Percentiles rank a stretch among this genome's conserved stretches.
These are phyloP conservation scores for Ceratobasidium theobromae DNA, from an alignment of 1,284 basidiomycete species.

Conservation along the genomic window DNA sequence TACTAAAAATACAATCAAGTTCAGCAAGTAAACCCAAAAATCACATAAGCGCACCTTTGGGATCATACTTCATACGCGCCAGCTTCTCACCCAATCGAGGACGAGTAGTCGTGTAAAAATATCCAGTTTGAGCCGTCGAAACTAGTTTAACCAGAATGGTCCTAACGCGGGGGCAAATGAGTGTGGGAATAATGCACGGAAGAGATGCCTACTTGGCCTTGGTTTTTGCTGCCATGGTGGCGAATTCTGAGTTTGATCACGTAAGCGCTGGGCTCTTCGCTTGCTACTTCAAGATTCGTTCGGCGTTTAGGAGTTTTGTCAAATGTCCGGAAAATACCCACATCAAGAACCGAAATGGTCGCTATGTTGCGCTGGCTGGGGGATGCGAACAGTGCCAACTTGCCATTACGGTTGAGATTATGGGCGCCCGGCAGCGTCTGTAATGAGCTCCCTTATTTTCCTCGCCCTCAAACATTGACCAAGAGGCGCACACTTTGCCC, in stretches of 20 bases:
- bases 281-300: not conserved
- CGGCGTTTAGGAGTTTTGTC: not conserved
- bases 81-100: conserved; percentile 70
- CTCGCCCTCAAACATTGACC: too few relatives aligned
- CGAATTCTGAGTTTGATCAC: not conserved
- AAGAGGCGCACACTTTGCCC: too few relatives aligned
- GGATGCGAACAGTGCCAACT: not conserved
- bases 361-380: too few relatives aligned
- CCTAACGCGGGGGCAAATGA: conserved; percentile 47
- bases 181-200: not conserved
- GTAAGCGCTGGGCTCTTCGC: not conserved
- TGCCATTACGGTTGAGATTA: too few relatives aligned
- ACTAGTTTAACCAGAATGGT: conserved; percentile 83
- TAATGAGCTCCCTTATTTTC: too few relatives aligned
- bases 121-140: conserved; percentile 87
- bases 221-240: conserved; percentile 51
- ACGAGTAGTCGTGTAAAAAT: conserved; percentile 82
- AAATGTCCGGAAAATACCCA: too few relatives aligned
- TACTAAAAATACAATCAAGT: not conserved
- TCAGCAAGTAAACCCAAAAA: not conserved
- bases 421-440: too few relatives aligned
- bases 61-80: conserved; percentile 87
- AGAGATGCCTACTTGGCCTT: conserved; percentile 53
- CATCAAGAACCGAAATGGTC: too few relatives aligned
- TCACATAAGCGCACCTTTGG: conserved; percentile 58